Percentiles rank a stretch among this genome's conserved stretches.
Conservation (phyloP, 768 basidiomycete genomes). For the Collybia nuda region DNA sequence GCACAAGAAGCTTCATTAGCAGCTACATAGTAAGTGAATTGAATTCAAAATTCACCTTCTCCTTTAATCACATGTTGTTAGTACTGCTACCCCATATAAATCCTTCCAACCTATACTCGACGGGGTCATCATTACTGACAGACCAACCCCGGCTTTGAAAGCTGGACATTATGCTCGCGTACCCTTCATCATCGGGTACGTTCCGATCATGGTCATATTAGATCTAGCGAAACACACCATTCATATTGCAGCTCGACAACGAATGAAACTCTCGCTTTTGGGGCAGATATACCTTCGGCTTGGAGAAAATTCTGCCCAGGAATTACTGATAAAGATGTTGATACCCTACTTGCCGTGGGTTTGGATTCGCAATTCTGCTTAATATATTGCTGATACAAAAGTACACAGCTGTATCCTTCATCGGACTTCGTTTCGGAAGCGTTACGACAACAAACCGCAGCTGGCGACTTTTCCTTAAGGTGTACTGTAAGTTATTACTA, state of each 20-base stretch:
- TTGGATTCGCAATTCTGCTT: background rate
- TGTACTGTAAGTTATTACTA: conserved; percentile 44
- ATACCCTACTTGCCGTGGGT: conserved; percentile 28
- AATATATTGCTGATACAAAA: background rate
- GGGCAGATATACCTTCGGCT: conserved; percentile 32
- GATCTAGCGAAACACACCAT: background rate
- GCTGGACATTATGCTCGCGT: conserved; percentile 26
- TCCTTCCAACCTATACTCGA: conserved; percentile 26
- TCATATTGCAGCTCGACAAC: background rate
- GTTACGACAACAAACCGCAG: conserved; percentile 40
- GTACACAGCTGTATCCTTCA: conserved; percentile 36
- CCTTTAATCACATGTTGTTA: too few relatives aligned
- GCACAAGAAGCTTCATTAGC: conserved; percentile 43
- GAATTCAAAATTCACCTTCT: too few relatives aligned
- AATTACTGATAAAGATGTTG: conserved; percentile 34
- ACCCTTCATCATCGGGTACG: conserved; percentile 56
- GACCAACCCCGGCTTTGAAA: conserved; percentile 31
- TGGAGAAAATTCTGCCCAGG: conserved; percentile 42
- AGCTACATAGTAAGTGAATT: too few relatives aligned
- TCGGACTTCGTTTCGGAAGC: conserved; percentile 39
- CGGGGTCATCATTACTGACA: conserved; percentile 27
- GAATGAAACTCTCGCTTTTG: too few relatives aligned
- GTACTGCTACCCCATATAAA: conserved; percentile 13
- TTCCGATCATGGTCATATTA: background rate
- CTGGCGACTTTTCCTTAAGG: conserved; percentile 45